These are phyloP conservation scores for Solanum corneliomulleri DNA, from an alignment of 257 asterid genomes.

Conservation along the genomic window DNA sequence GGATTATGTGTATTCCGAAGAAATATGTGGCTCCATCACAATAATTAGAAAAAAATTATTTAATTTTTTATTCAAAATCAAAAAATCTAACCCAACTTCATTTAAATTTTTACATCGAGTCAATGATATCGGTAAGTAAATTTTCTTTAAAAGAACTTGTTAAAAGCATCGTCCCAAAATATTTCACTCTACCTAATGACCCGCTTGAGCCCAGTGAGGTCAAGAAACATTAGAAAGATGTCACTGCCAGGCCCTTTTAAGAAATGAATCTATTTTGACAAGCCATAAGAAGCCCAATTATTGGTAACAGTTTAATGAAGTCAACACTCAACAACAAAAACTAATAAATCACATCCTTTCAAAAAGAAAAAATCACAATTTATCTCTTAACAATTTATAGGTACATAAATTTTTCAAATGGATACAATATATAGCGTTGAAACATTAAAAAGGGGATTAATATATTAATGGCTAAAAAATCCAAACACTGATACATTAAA, in stretches of 20 bases:
- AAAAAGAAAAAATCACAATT: no score
- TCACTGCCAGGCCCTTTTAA: background rate
- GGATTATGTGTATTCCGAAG: background rate
- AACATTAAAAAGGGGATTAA: no score
- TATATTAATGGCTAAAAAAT: no score
- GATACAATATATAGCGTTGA: no score
- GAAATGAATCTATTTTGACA: background rate
- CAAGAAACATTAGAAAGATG: background rate
- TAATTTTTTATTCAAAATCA: no score
- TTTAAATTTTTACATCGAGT: no score
- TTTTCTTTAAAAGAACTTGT: background rate
- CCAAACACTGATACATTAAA: fast-evolving
- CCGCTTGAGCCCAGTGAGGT: background rate
- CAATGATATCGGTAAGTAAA: no score
- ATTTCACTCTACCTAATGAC: background rate
- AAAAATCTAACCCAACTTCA: background rate
- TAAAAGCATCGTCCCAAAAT: background rate
- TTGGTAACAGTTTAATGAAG: background rate
- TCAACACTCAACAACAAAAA: background rate
- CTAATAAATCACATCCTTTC: background rate
- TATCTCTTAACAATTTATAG: no score
- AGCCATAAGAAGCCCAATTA: background rate
- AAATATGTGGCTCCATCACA: background rate
- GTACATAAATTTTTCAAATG: no score
- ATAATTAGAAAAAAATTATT: no score